Evolutionary conservation across 345 rosid species (phyloP), one percentile per base, ranked within the genome.

Genomic region (Rhodamnia rubescens): DNA sequence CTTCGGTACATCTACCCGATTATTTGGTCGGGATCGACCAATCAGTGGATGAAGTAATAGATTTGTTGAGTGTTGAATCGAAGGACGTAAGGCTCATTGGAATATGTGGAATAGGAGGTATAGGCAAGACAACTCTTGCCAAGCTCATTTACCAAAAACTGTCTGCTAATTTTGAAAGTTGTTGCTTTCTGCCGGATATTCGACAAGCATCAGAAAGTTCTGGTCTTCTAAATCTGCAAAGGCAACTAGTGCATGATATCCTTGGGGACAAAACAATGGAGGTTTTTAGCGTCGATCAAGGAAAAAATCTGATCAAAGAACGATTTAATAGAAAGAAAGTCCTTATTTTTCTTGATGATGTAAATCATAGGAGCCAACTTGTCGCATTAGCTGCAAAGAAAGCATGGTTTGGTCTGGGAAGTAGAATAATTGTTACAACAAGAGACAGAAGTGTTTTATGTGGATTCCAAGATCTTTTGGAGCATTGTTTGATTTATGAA

Each of bases 61-160:
- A 53, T 12, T 26, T 53, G 61, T 83, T 83, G 47, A 16, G 54
- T 12, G 12, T 50, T 5, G 27, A 40, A 13, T 36, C 21, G 8
- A 26, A 32, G 11, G 85, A 83, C 44, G n/a, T 83, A 32, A 36
- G 85, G 27, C n/a, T 36, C 1, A 24, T 83, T 27, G 84, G 84
- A 54, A 83, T 83, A 10, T 54, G 54, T 49, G 84, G 84, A 44
- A 83, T 83, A 16, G 58, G 75, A 10, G 85, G 85, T 20, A 26
- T 83, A 16, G 85, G 85, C 40, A 83, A 83, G 74, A 83, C 85
- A 36, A 57, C 85, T 42, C 74, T 83, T 32, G 85, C 85, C 27
- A 83, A 83, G 53, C 22, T 42, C 14, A 18, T 56, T n/a, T 83
- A 16, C 53, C 6, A 42, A 11, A 47, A 56, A 42, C 36, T 83